Evolutionary conservation across 208 protist species (phyloP).

Genomic region (Trypanosoma vivax): DNA sequence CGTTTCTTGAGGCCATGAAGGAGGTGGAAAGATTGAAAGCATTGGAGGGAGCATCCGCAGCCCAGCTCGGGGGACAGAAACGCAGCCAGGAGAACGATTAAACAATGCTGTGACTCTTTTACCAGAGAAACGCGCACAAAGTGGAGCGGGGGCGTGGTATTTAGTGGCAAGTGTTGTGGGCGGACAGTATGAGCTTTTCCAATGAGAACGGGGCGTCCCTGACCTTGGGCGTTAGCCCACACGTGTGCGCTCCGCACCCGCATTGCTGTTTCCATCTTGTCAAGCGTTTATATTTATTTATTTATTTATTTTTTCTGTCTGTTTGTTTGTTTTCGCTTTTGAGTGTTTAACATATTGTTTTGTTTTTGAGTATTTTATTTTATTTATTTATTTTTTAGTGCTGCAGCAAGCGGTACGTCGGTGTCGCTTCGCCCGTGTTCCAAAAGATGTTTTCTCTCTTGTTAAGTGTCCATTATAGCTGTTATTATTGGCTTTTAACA

Average conservation of each 20-base stretch:
- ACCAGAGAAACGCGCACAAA: neutral
- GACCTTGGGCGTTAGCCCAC: neutral
- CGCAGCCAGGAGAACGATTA: neutral
- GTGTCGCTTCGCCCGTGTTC: neutral
- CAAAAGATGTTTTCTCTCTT: neutral
- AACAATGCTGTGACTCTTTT: neutral
- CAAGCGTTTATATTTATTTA: slow-evolving; percentile 7
- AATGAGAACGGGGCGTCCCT: too few relatives aligned
- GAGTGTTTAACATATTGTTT: neutral
- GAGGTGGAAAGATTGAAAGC: slow-evolving; percentile 57
- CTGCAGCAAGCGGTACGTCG: too few relatives aligned
- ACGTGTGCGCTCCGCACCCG: neutral
- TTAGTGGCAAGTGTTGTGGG: too few relatives aligned
- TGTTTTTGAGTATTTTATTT: neutral
- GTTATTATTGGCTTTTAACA: too few relatives aligned
- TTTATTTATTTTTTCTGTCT: slow-evolving; percentile 7
- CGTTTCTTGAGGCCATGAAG: slow-evolving; percentile 52
- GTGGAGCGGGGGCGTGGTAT: too few relatives aligned
- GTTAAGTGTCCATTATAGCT: neutral
- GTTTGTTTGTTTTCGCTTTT: slow-evolving; percentile 2
- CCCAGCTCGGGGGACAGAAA: slow-evolving; percentile 5
- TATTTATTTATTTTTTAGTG: neutral
- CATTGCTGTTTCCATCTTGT: slow-evolving; percentile 1
- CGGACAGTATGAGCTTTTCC: too few relatives aligned
- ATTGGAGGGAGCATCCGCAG: slow-evolving; percentile 16